phyloP scores from a whole-genome alignment of 495 filamentous ascomycete genomes.

The Bacidia rubella region DNA sequence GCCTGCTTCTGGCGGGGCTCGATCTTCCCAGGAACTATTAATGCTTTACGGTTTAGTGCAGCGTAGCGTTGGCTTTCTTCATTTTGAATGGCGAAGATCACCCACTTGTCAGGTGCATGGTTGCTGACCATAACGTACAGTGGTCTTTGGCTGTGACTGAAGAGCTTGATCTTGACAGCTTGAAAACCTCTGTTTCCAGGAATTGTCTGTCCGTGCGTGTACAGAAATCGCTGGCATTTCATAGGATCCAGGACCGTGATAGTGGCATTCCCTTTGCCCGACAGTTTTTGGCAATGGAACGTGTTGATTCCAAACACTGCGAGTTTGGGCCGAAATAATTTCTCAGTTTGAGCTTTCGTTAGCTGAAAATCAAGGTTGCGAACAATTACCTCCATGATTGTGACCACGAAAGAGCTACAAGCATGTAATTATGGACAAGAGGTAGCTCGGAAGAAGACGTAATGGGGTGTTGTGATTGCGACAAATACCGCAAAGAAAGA shows the following conservation, averaged over 20 bases:
- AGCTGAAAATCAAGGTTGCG: constrained; percentile 24
- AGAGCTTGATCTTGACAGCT: constrained; percentile 21
- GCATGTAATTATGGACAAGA: too few species aligned
- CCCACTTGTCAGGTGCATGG: constrained; percentile 21
- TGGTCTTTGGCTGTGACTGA: constrained; percentile 21
- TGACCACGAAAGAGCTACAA: too few species aligned
- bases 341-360: constrained; percentile 23
- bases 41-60: constrained; percentile 7
- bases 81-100: constrained; percentile 29
- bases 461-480: too few species aligned
- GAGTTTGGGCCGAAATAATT: constrained; percentile 25
- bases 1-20: background rate
- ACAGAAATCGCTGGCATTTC: constrained; percentile 26
- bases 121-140: constrained; percentile 34
- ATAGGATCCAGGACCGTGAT: constrained; percentile 25
- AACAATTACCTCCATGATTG: constrained; percentile 32
- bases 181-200: constrained; percentile 7
- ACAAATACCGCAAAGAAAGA: too few species aligned
- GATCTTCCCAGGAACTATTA: constrained; percentile 1
- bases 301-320: constrained; percentile 20
- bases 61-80: constrained; percentile 13
- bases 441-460: too few species aligned
- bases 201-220: constrained; percentile 18
- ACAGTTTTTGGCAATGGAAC: constrained; percentile 26
- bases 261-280: constrained; percentile 20